These are phyloP conservation scores for Oldenlandia corymbosa DNA, from an alignment of 257 asterid species.

Conservation along the genomic window DNA sequence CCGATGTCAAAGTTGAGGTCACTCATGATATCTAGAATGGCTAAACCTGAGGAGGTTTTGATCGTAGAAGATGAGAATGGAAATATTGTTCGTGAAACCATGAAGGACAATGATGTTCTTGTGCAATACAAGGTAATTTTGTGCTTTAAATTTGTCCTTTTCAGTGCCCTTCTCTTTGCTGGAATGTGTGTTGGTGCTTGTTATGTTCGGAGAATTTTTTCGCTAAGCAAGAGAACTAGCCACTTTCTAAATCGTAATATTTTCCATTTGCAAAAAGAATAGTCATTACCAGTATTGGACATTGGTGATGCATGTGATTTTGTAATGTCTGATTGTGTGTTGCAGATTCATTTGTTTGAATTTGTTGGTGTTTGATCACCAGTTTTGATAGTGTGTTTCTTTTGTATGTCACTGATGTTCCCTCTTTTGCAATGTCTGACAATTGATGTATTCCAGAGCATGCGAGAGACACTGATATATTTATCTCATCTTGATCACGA, in stretches of 20 bases:
- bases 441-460: constrained; percentile 53
- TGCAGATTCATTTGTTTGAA: too few species aligned
- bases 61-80: constrained; percentile 98
- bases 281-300: too few species aligned
- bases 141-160: not conserved
- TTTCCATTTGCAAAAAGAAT: too few species aligned
- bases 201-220: too few species aligned
- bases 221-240: too few species aligned
- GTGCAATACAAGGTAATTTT: constrained; percentile 83
- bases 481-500: constrained; percentile 97
- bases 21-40: constrained; percentile 98
- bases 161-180: not conserved
- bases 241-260: too few species aligned
- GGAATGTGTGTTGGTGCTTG: not conserved
- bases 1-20: constrained; percentile 93
- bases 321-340: too few species aligned
- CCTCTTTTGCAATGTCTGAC: constrained; percentile 13
- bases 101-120: constrained; percentile 98
- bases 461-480: constrained; percentile 97
- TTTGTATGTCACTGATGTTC: constrained; percentile 6
- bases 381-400: constrained; percentile 15
- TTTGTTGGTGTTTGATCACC: too few species aligned
- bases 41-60: constrained; percentile 98
- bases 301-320: too few species aligned
- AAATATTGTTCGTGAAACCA: constrained; percentile 94